Conservation (phyloP, 352 stramenopile species). For the Pythium dissotocum region DNA sequence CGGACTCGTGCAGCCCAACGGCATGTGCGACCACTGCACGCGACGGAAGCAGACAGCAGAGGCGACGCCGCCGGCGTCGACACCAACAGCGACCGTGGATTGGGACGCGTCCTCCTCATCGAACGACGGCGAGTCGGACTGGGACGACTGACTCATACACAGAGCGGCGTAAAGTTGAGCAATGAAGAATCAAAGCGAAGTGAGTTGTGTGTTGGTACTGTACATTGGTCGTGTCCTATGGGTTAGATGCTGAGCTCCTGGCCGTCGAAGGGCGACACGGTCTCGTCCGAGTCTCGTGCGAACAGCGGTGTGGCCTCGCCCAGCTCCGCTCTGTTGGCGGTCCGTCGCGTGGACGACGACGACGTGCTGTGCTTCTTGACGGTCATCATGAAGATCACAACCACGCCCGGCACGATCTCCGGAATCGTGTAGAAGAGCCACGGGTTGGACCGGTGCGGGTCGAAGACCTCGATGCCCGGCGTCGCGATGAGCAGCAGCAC, state of each 20-base stretch:
- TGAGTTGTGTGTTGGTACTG: neutral
- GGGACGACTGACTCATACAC: conserved; percentile 37
- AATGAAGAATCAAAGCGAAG: too few species aligned
- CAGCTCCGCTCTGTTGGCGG: conserved; percentile 24
- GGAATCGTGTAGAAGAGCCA: conserved; percentile 80
- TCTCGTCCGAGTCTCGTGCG: conserved; percentile 40
- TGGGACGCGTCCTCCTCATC: conserved; percentile 53
- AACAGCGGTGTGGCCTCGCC: conserved; percentile 56
- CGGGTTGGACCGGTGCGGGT: conserved; percentile 66
- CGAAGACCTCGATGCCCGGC: conserved; percentile 68
- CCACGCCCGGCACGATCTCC: conserved; percentile 62
- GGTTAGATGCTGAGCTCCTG: conserved; percentile 57
- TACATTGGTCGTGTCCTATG: neutral
- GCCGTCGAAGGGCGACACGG: conserved; percentile 50
- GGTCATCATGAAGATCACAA: conserved; percentile 84
- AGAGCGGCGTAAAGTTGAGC: neutral
- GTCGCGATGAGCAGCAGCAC: conserved; percentile 65
- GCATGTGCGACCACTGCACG: conserved; percentile 57
- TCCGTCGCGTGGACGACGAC: neutral
- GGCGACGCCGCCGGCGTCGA: neutral
- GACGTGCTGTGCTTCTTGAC: conserved; percentile 42
- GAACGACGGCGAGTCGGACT: conserved; percentile 38
- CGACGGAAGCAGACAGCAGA: conserved; percentile 14
- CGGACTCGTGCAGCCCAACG: conserved; percentile 46
- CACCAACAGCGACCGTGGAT: conserved; percentile 28